Evolutionary conservation across 192 early-diverging fungal genomes (phyloP).

Genomic region (Coemansia sp.): DNA sequence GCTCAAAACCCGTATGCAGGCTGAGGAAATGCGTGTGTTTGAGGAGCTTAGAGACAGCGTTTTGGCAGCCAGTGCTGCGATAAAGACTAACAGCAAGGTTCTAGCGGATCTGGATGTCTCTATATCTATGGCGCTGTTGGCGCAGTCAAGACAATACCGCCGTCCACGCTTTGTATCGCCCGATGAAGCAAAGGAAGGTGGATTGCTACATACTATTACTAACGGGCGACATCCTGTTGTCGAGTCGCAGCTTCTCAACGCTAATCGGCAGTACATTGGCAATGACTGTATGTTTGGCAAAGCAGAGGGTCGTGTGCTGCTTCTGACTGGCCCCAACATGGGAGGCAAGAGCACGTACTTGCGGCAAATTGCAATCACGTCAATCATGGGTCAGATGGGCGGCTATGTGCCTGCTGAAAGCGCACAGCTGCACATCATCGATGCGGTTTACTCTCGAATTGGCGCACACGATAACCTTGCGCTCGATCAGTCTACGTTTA

Average conservation of each 20-base stretch:
- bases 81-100: constrained; percentile 59
- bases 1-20: constrained; percentile 42
- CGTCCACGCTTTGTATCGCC: constrained; percentile 48
- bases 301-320: constrained; percentile 39
- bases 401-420: constrained; percentile 80
- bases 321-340: constrained; percentile 89
- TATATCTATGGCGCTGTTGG: constrained; percentile 59
- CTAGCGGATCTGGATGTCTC: constrained; percentile 70
- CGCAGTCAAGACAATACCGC: constrained; percentile 52
- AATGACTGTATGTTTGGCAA: constrained; percentile 56
- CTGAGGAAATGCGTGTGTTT: constrained; percentile 57
- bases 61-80: constrained; percentile 53
- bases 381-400: constrained; percentile 82
- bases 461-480: constrained; percentile 69
- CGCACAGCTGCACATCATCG: constrained; percentile 66
- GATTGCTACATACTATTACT: constrained; percentile 14
- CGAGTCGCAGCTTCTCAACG: constrained; percentile 51
- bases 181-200: background rate
- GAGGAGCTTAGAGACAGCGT: constrained; percentile 49
- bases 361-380: constrained; percentile 73
- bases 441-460: constrained; percentile 73
- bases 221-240: constrained; percentile 64
- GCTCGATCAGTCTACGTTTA: constrained; percentile 74
- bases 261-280: constrained; percentile 53
- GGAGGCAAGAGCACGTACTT: constrained; percentile 86